phyloP scores from a whole-genome alignment of 257 asterid species.

The Datura wrightii region DNA sequence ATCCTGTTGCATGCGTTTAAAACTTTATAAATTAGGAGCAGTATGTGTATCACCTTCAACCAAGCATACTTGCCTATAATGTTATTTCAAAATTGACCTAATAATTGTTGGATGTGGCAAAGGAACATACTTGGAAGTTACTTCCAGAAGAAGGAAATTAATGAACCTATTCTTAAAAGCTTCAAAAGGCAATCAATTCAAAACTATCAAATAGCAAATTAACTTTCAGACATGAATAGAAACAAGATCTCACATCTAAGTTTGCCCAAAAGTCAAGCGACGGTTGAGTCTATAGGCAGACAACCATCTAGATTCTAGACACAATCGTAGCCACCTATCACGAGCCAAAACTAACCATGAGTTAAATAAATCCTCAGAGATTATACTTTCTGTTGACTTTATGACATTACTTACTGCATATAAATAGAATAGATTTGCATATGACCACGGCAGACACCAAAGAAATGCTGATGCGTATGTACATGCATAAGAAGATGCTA shows the following conservation, averaged over 20 bases:
- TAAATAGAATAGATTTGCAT: no score
- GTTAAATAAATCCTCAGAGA: no score
- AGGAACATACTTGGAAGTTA: background rate
- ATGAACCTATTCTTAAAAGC: background rate
- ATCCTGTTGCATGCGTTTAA: conserved; percentile 59
- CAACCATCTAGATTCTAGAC: background rate
- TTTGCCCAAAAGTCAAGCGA: background rate
- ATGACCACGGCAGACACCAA: no score
- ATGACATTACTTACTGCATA: no score
- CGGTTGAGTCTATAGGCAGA: background rate
- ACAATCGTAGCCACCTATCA: no score
- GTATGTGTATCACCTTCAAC: background rate
- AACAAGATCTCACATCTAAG: background rate
- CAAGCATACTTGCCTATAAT: background rate
- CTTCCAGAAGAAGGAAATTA: background rate
- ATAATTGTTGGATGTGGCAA: background rate
- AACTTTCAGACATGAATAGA: conserved; percentile 9
- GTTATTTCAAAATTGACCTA: background rate
- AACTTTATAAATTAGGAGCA: conserved; percentile 7
- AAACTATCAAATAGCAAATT: background rate
- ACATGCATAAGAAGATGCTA: no score
- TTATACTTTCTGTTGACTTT: no score
- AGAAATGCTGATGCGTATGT: no score
- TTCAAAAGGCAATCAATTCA: background rate
- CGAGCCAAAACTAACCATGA: no score